Base-by-base conservation (phyloP, 192 early-diverging fungal genomes). In the Linnemannia hyalina region DNA sequence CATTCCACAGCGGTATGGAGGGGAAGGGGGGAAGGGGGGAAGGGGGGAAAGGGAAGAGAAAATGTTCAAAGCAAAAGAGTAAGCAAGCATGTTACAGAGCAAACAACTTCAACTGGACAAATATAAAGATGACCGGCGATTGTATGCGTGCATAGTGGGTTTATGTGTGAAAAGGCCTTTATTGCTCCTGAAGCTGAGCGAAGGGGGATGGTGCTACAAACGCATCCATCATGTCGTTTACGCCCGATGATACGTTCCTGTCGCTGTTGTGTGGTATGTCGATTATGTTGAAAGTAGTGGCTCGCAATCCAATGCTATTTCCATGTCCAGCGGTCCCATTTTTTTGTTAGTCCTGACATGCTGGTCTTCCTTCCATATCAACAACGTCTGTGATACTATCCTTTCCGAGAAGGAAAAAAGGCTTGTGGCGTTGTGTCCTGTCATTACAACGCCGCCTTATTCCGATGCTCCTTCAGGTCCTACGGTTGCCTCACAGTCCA, bases 121-220 rank as follows among this genome's bases (percentile, higher is more conserved):
- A 4, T 3, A 13, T 26, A 57, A 10, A 29, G n/a, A 35, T 65
- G 60, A 65, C 60, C 29, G 60, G 60, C 26, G 9, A 65, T 65
- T 65, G n/a, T 65, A 65, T 65, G 60, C 60, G 60, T 10, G 29
- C 3, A 35, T 65, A 32, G 72, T 35, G 72, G 18, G 40, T 73
- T 49, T 73, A 49, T 73, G 72, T 73, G 32, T 44, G 26, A 73
- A 73, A 32, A 32, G 42, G 36, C 42, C 42, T 40, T 52, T 49
- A 73, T 32, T 73, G 49, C 42, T 73, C 72, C 42, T 52, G 72
- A 16, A 73, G 32, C 40, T 29, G 44, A 35, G 46, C 6, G 72
- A 26, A 73, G 32, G 38, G 18, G 49, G 6, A 40, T 32, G 44
- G 32, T 73, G 42, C 49, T 44, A 40, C 26, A 44, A 40, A 73